phyloP scores from a whole-genome alignment of 2,329 filamentous ascomycete species.

The Botrytis deweyae region DNA sequence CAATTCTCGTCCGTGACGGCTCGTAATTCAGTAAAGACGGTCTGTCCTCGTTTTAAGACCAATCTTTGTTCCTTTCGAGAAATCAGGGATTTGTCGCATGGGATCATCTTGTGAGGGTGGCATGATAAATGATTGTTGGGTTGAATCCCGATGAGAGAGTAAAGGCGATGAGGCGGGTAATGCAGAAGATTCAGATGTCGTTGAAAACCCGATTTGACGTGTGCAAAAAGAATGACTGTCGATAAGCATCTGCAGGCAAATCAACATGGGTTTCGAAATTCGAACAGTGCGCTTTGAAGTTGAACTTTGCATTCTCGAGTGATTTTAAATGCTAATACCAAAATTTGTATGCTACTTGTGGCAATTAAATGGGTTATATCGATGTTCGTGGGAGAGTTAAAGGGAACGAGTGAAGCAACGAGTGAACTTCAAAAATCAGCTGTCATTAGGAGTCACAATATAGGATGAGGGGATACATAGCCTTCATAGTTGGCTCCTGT shows the following conservation, averaged over 20 bases:
- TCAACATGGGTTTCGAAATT: not conserved
- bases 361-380: not conserved
- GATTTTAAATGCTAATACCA: not conserved
- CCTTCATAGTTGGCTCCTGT: not conserved
- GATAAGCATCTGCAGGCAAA: not conserved
- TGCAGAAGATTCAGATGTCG: not conserved
- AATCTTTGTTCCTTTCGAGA: not conserved
- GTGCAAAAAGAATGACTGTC: not conserved
- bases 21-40: not conserved
- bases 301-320: not conserved
- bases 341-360: not conserved
- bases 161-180: not conserved
- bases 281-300: not conserved
- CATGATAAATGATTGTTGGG: not conserved
- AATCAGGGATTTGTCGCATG: not conserved
- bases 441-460: not conserved
- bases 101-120: not conserved
- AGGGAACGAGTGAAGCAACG: not conserved
- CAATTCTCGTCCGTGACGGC: rapidly evolving
- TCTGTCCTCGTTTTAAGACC: not conserved
- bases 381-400: not conserved
- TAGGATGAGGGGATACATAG: not conserved
- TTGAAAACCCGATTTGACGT: not conserved
- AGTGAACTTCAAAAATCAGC: not conserved
- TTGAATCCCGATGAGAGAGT: not conserved